Base-by-base conservation (phyloP, 176 grass and related monocot species). In the Puccinellia tenuiflora region DNA sequence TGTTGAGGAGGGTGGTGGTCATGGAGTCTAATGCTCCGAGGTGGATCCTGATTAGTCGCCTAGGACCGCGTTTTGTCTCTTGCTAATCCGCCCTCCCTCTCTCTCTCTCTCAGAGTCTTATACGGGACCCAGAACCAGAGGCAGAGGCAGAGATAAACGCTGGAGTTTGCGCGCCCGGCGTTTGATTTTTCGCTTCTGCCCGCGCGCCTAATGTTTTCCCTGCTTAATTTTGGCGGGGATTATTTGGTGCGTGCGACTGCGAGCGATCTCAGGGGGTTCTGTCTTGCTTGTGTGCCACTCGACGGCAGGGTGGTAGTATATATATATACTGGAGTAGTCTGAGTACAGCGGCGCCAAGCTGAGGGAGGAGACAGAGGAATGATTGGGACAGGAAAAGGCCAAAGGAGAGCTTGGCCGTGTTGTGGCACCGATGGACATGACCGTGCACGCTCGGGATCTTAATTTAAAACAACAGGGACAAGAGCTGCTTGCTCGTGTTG, bases 31-130 rank as follows among this genome's bases (percentile, higher is more conserved):
- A 70, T n/a, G 33, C 56, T 34, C 54, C 39, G 46, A 48, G 6
- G 21, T 21, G 24, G 67, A 86, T 78, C 83, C 83, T 56, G 55
- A 89, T 89, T 80, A 77, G 51, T 22, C 60, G 76, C n/a, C 34
- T 20, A 24, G 21, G 20, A 16, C 53, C 31, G 25, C 42, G 74
- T 84, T 88, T 83, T 83, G 86, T 83, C 80, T 18, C 22, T 72
- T 72, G 43, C 68, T 42, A 81, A 56, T 9, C 53, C 40, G 42
- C 20, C 26, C 8, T 16, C 21, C 66, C 1, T 5, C 10, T 7
- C 37, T 38, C 17, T 0, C 50, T n/a, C 50, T 13, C 6, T 7
- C 46, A 1, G 28, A 3, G 6, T 9, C 45, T 30, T 76, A 46
- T 65, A 65, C 61, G 18, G 57, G 57, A 13, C 4, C 25, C 57